Evolutionary conservation across 768 basidiomycete genomes (phyloP).

Genomic region (Tylopilus felleus): DNA sequence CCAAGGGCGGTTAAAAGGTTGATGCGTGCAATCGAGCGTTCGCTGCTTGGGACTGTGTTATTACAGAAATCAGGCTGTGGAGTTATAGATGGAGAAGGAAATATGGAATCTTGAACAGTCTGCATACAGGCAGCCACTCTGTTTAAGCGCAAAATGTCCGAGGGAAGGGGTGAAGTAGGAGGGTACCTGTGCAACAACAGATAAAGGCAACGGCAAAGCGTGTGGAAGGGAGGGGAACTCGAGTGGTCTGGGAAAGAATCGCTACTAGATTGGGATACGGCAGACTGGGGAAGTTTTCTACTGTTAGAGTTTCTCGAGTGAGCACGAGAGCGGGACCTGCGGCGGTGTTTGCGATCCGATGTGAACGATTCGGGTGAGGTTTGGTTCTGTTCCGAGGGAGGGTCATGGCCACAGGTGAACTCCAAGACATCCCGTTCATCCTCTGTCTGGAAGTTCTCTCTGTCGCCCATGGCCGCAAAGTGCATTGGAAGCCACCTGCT

Average conservation of each 20-base stretch:
- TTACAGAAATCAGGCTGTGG: constrained; percentile 56
- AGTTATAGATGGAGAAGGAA: constrained; percentile 49
- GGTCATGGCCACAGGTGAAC: constrained; percentile 9
- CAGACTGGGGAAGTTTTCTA: constrained; percentile 52
- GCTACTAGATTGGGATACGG: constrained; percentile 43
- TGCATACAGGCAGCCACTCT: constrained; percentile 79
- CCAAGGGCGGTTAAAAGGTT: constrained; percentile 62
- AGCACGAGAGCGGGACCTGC: constrained; percentile 69
- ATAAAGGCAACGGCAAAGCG: constrained; percentile 21
- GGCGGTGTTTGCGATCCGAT: constrained; percentile 55
- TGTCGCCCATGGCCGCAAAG: constrained; percentile 76
- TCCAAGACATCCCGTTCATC: constrained; percentile 27
- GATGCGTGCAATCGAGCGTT: constrained; percentile 68
- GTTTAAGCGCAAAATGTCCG: constrained; percentile 83
- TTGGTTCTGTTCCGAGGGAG: constrained; percentile 28
- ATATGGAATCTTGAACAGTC: constrained; percentile 65
- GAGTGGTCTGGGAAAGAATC: constrained; percentile 72
- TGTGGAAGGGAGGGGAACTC: constrained; percentile 37
- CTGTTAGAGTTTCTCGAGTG: constrained; percentile 71
- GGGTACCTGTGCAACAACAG: constrained; percentile 51
- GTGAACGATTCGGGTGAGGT: constrained; percentile 43
- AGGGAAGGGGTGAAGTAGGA: constrained; percentile 46
- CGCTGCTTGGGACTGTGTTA: constrained; percentile 81
- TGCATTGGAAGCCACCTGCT: constrained; percentile 87
- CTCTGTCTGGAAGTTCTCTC: constrained; percentile 54